These are phyloP conservation scores for Monosporascus sp. DNA, from an alignment of 2,329 filamentous ascomycete species.

Conservation along the genomic window DNA sequence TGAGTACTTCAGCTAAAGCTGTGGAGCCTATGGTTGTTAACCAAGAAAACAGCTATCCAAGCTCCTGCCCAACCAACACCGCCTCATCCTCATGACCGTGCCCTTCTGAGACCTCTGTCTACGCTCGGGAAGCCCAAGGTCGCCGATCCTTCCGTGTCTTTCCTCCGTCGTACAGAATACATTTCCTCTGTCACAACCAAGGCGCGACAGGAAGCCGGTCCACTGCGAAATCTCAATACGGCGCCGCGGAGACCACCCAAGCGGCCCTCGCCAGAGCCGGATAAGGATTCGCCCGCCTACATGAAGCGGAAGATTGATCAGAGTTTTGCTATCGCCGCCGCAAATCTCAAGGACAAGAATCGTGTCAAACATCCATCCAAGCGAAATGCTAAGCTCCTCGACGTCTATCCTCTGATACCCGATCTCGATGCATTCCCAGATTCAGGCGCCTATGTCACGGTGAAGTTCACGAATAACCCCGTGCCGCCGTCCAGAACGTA, in stretches of 20 bases:
- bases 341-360: constrained; percentile 48
- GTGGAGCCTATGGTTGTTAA: constrained; percentile 2
- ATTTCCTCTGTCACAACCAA: constrained; percentile 62
- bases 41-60: constrained; percentile 63
- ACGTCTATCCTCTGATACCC: constrained; percentile 57
- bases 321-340: constrained; percentile 51
- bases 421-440: constrained; percentile 67
- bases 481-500: constrained; percentile 48
- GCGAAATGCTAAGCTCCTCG: constrained; percentile 52
- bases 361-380: constrained; percentile 55
- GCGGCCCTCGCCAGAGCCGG: constrained; percentile 51
- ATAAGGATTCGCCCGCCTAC: constrained; percentile 58
- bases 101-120: constrained; percentile 76
- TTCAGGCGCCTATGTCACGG: constrained; percentile 62
- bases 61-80: constrained; percentile 65
- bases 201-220: constrained; percentile 43
- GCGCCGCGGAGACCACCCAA: constrained; percentile 37
- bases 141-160: constrained; percentile 75
- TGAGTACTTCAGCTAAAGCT: constrained; percentile 38
- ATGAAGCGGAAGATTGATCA: constrained; percentile 65
- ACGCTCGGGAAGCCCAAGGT: constrained; percentile 80
- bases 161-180: constrained; percentile 93
- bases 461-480: constrained; percentile 65
- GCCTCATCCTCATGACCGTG: constrained; percentile 77
- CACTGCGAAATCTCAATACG: constrained; percentile 46